Base-by-base conservation (phyloP, 2,329 filamentous ascomycete genomes). In the Corniculantispora saksenae region DNA sequence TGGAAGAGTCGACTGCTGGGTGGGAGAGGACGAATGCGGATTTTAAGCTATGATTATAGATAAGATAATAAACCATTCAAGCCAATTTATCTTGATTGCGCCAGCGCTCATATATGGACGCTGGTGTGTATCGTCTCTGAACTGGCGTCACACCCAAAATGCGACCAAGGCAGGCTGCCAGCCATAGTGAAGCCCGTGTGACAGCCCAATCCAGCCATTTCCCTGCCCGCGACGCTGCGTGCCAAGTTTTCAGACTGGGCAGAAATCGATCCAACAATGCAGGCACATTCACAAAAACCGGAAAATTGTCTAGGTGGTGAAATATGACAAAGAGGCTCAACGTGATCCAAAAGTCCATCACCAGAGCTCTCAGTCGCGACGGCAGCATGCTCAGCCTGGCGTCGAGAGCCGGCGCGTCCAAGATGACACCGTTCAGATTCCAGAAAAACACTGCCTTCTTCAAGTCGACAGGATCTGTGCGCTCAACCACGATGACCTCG, bases 11-110 rank as follows among this genome's bases (percentile, higher is more conserved):
- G 1, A 76, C 83, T 1, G 79, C 80, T 1, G 90, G 90, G 7
- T 89, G 91, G 85, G 91, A 94, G 75, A 88, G 89, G 75, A 83
- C 82, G 3, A 91, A 89, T 72, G 84, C 82, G 4, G 91, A 93
- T 73, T 94, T 95, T 72, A 95, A 95, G 76, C 78, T 95, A 32
- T 62, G 3, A 55, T n/a, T 2, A 35, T 21, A 32, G 15, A 50
- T 48, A 19, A 4, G 15, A 40, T 21, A 1, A 27, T 57, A 21
- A 56, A 12, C 2, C 19, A 23, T 17, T 38, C 17, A 61, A 3
- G 45, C 48, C 19, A n/a, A 19, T 40, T 51, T 51, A 2, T 8
- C 5, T 32, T 21, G 21, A 17, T 51, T 21, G 12, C 10, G 6
- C 58, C 58, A 61, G n/a, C 32, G 45, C 6, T 27, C 21, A 25